phyloP scores from a whole-genome alignment of 164 flowering plant species.

The Tetrastigma voinierianum region DNA sequence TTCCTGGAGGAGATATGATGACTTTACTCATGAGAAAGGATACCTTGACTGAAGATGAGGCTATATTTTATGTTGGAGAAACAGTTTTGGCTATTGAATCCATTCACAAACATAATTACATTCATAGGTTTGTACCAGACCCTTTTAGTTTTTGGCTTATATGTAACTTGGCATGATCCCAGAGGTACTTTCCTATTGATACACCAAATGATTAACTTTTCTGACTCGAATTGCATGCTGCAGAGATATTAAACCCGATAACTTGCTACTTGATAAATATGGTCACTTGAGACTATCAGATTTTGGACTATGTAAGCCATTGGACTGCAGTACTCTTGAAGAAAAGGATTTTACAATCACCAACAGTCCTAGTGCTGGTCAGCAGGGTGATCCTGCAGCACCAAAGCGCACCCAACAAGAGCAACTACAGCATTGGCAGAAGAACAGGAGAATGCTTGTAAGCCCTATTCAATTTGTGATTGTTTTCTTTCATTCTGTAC shows the following conservation, averaged over 20 bases:
- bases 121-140: constrained; percentile 52
- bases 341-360: constrained; percentile 54
- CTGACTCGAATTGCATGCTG: constrained; percentile 5
- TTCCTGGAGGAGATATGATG: constrained; percentile 88
- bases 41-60: constrained; percentile 67
- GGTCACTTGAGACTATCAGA: constrained; percentile 75
- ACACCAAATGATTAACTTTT: constrained; percentile 3
- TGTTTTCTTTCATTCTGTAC: neutral
- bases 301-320: constrained; percentile 79
- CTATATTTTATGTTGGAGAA: constrained; percentile 73
- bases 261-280: constrained; percentile 70
- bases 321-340: constrained; percentile 66
- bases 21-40: constrained; percentile 82
- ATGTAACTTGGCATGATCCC: neutral
- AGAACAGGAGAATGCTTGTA: constrained; percentile 75
- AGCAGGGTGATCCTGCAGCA: constrained; percentile 31
- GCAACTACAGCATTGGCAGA: constrained; percentile 81
- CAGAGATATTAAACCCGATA: constrained; percentile 84
- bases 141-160: neutral
- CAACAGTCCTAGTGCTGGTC: constrained; percentile 27
- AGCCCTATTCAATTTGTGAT: constrained; percentile 7
- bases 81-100: constrained; percentile 79
- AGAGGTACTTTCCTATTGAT: neutral
- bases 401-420: constrained; percentile 79
- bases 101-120: constrained; percentile 72